Base-by-base conservation (phyloP, 805 yeast species). In the Saturnispora bothae region DNA sequence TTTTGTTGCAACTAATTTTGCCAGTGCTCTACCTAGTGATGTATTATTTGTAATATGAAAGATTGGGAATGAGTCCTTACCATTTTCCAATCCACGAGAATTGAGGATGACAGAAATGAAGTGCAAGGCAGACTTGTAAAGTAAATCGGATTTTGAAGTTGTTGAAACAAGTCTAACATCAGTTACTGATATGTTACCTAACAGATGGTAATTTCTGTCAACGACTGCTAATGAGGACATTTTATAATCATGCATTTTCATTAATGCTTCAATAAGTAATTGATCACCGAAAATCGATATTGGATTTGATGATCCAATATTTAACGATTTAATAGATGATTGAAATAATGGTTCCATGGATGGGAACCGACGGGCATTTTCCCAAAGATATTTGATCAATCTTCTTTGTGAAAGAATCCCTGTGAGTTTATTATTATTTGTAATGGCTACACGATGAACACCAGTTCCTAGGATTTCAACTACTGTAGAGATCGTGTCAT, bases 51-150 rank as follows among this genome's bases (percentile, higher is more conserved):
- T 79, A 19, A 89, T 96, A 57, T 89, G 95, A 69, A 89, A 89
- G 29, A 92, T 89, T 14, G 98, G 98, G 68, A 81, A 89, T 30
- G 94, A 85, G 63, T 89, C 98, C 59, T 88, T 86, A 37, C 96
- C 96, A 54, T 86, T 88, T 52, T 81, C 94, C 23, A 89, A 68
- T 16, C 98, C 98, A 54, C 95, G 78, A 39, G 79, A 78, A 46
- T 82, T 79, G 46, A 92, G 69, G 43, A 88, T 86, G 45, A 86
- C 80, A 12, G 94, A 76, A 41, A 89, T 76, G 56, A 89, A 89
- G 60, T 83, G 92, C 51, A 85, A 68, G 59, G 95, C 92, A 5
- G 92, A 69, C 56, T 82, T 79, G 52, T 80, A 79, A 41, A 89
- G 67, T 46, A 84, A 65, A 43, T 82, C 86, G 12, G 94, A 81